Evolutionary conservation across 768 basidiomycete species (phyloP).

Genomic region (Gloeostereum incarnatum): DNA sequence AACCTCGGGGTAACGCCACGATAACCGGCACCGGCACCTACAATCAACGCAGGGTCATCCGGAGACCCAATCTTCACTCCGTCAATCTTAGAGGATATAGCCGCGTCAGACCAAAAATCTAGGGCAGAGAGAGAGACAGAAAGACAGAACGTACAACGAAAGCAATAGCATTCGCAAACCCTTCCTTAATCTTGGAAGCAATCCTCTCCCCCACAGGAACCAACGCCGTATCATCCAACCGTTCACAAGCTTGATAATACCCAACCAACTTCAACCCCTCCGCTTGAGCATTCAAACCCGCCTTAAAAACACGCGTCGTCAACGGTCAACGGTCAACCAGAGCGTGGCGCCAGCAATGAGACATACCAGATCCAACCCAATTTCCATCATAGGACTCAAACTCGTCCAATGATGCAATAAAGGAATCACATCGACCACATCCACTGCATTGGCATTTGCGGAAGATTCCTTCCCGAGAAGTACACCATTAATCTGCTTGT

Average conservation of each 20-base stretch:
- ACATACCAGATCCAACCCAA: slow-evolving; percentile 68
- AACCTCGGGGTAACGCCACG: background rate
- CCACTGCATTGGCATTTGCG: slow-evolving; percentile 22
- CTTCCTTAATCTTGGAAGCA: slow-evolving; percentile 40
- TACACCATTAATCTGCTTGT: slow-evolving; percentile 67
- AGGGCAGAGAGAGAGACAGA: background rate
- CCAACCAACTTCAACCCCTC: slow-evolving; percentile 48
- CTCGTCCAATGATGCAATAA: slow-evolving; percentile 81
- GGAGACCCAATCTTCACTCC: slow-evolving; percentile 44
- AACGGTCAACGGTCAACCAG: slow-evolving; percentile 1
- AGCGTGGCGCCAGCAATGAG: background rate
- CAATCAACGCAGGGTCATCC: slow-evolving; percentile 42
- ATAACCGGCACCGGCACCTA: slow-evolving; percentile 22
- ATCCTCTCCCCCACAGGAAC: slow-evolving; percentile 61
- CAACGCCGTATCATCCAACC: slow-evolving; percentile 49
- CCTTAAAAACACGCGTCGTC: too few species aligned
- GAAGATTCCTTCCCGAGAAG: slow-evolving; percentile 46
- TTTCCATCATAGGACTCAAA: slow-evolving; percentile 80
- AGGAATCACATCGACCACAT: slow-evolving; percentile 60
- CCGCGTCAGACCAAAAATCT: slow-evolving; percentile 5
- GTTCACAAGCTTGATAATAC: slow-evolving; percentile 69
- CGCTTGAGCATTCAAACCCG: slow-evolving; percentile 48
- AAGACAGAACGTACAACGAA: slow-evolving; percentile 51
- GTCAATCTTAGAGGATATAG: slow-evolving; percentile 37
- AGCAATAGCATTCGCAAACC: slow-evolving; percentile 54